Percentiles rank a stretch among this genome's conserved stretches.
Evolutionary conservation across 1,284 basidiomycete species (phyloP).

Genomic region (Ceratobasidium sp.): DNA sequence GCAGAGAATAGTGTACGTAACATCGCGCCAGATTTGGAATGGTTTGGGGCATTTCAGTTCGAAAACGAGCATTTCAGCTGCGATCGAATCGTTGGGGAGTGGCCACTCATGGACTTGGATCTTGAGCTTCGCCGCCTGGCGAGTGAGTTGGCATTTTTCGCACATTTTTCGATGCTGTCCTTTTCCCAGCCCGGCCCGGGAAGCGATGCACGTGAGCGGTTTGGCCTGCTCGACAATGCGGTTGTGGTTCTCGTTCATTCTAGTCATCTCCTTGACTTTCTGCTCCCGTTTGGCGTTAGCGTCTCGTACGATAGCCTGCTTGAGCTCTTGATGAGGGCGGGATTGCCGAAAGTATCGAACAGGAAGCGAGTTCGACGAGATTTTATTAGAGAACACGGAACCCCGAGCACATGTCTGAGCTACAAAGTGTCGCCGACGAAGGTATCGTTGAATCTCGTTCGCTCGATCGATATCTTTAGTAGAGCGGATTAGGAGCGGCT

Average conservation of each 20-base stretch:
- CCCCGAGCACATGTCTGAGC: constrained; percentile 39
- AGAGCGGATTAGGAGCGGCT: constrained; percentile 57
- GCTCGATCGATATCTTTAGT: constrained; percentile 51
- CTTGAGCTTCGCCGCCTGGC: constrained; percentile 47
- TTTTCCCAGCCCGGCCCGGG: neutral
- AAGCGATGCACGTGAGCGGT: constrained; percentile 27
- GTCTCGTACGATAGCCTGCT: constrained; percentile 50
- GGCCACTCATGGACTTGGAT: constrained; percentile 64
- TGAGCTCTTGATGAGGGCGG: constrained; percentile 47
- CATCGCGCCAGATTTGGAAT: constrained; percentile 60
- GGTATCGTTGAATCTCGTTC: constrained; percentile 50
- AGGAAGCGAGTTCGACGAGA: constrained; percentile 49
- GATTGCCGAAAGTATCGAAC: constrained; percentile 52
- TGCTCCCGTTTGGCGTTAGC: constrained; percentile 46
- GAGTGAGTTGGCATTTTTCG: constrained; percentile 53
- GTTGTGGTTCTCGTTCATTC: constrained; percentile 39
- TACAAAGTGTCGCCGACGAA: constrained; percentile 50
- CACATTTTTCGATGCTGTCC: constrained; percentile 45
- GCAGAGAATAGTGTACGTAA: constrained; percentile 55
- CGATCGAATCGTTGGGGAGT: constrained; percentile 52
- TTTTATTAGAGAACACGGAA: constrained; percentile 49
- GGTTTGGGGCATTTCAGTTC: constrained; percentile 58
- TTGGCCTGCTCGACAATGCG: constrained; percentile 43
- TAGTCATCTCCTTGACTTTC: constrained; percentile 51
- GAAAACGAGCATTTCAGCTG: constrained; percentile 57